Percentiles rank a stretch among this genome's conserved stretches.
Conservation (phyloP, 352 stramenopile species). For the Phytophthora pisi region DNA sequence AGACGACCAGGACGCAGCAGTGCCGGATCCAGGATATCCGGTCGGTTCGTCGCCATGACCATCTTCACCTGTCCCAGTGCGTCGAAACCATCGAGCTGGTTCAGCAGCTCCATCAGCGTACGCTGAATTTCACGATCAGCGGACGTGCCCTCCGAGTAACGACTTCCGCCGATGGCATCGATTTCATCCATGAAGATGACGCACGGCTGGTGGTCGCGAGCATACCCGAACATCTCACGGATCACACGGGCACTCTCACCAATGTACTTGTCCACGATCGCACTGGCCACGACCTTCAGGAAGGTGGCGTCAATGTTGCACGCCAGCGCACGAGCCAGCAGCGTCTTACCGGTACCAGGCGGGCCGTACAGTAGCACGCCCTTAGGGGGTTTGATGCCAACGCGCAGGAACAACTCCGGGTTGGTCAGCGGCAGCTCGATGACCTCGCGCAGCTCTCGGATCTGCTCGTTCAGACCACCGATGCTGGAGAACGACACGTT, state of each 20-base stretch:
- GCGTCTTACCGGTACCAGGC: constrained; percentile 98
- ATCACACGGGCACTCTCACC: constrained; percentile 99
- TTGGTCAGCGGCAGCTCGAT: constrained; percentile 99
- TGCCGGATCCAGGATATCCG: constrained; percentile 99
- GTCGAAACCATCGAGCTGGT: constrained; percentile 99
- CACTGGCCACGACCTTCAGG: constrained; percentile 99
- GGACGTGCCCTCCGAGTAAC: constrained; percentile 97
- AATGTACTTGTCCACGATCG: constrained; percentile 99
- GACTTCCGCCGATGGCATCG: constrained; percentile 98
- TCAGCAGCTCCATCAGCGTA: constrained; percentile 99
- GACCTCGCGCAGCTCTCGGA: constrained; percentile 95
- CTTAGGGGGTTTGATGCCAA: constrained; percentile 99
- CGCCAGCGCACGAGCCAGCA: constrained; percentile 97
- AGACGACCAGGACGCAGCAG: constrained; percentile 97
- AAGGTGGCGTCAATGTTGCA: constrained; percentile 99
- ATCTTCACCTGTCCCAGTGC: constrained; percentile 98
- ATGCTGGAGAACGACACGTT: constrained; percentile 98
- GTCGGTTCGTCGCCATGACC: constrained; percentile 99
- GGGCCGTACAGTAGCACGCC: constrained; percentile 98
- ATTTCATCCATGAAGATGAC: constrained; percentile 99
- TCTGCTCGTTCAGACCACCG: constrained; percentile 99
- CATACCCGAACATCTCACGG: constrained; percentile 99
- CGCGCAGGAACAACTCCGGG: constrained; percentile 98
- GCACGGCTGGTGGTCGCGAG: constrained; percentile 97
- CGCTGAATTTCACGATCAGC: constrained; percentile 98